Evolutionary conservation across 1,284 basidiomycete genomes (phyloP).

Genomic region (Ustilago sp.): DNA sequence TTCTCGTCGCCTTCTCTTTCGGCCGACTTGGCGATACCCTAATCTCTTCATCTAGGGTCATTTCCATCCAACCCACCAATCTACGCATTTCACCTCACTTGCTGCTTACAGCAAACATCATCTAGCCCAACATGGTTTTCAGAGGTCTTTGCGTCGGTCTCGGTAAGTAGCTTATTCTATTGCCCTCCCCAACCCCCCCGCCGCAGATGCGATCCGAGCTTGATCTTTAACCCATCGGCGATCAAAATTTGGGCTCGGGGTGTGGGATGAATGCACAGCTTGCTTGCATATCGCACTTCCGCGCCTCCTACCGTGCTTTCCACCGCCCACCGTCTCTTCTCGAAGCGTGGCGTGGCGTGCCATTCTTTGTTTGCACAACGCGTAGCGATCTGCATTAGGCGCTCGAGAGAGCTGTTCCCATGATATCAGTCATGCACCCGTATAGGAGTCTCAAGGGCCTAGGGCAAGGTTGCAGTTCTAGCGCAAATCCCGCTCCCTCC

Average conservation of each 20-base stretch:
- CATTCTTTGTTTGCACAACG: no score
- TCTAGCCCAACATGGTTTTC: constrained; percentile 46
- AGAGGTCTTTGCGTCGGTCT: constrained; percentile 54
- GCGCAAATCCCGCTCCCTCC: background rate
- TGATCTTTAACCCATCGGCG: no score
- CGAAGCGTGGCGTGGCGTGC: no score
- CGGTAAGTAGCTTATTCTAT: constrained; percentile 32
- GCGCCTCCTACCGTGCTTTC: background rate
- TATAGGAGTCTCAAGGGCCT: background rate
- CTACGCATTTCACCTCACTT: background rate
- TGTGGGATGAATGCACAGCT: background rate
- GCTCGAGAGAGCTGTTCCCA: background rate
- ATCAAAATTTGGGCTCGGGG: background rate
- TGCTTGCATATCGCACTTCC: background rate
- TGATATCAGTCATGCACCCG: background rate
- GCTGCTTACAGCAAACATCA: background rate
- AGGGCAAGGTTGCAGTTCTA: background rate
- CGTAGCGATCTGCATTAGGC: background rate
- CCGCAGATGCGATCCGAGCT: background rate
- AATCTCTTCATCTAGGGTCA: background rate
- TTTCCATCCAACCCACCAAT: constrained; percentile 1
- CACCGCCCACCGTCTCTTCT: no score
- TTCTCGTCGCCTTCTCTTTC: background rate
- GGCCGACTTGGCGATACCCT: background rate
- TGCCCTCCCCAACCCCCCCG: background rate